Evolutionary conservation across 139 green algal species (phyloP).

Genomic region (Chlorokybus atmophyticus): DNA sequence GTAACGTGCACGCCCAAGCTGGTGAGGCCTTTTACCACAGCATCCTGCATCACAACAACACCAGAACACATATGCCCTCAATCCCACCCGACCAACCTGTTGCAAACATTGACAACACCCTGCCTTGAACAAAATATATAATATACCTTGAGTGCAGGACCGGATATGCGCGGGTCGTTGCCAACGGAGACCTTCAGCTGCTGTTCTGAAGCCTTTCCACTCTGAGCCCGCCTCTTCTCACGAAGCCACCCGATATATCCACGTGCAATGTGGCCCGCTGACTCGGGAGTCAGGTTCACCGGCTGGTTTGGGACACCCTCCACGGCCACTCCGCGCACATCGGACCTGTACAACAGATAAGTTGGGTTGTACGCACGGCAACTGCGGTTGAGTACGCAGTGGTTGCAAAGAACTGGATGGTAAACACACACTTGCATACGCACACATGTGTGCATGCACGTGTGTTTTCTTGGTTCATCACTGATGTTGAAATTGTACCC

Average conservation of each 20-base stretch:
- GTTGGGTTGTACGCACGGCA: too few species aligned
- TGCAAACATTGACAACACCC: too few species aligned
- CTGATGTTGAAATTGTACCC: too few species aligned
- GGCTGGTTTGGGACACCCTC: slow-evolving; percentile 46
- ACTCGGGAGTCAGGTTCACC: slow-evolving; percentile 45
- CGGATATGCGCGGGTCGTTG: neutral
- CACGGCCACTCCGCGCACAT: slow-evolving; percentile 77
- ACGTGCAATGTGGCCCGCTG: slow-evolving; percentile 6
- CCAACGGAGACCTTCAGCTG: neutral
- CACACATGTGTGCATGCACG: too few species aligned
- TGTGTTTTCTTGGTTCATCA: too few species aligned
- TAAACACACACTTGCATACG: too few species aligned
- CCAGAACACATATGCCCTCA: neutral
- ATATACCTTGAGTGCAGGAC: neutral
- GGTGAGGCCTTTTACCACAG: neutral
- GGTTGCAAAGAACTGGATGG: too few species aligned
- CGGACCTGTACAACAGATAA: slow-evolving; percentile 16
- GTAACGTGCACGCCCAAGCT: slow-evolving; percentile 1
- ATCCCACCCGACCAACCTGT: too few species aligned
- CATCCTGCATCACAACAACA: neutral
- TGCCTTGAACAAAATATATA: neutral
- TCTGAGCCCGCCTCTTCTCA: too few species aligned
- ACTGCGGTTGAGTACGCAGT: too few species aligned
- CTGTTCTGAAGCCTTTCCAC: neutral
- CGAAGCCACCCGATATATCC: slow-evolving; percentile 64